Conservation (phyloP, 768 basidiomycete species). For the Hygrocybe coccinea region DNA sequence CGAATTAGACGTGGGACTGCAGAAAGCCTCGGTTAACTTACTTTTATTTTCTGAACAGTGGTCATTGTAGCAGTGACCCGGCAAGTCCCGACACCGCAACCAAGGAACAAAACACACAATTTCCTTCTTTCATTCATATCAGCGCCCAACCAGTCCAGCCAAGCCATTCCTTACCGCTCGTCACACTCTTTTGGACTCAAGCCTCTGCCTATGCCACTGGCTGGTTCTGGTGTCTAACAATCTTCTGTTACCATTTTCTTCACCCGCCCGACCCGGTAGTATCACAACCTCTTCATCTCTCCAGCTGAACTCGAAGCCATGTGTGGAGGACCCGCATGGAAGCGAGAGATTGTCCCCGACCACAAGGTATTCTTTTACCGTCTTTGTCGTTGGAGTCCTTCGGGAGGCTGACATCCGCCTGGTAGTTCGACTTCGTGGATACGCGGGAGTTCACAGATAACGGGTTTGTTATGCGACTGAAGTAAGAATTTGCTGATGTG, state of each 20-base stretch:
- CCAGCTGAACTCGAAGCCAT: constrained; percentile 27
- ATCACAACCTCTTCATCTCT: constrained; percentile 20
- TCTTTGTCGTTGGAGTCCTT: neutral
- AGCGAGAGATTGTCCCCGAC: constrained; percentile 94
- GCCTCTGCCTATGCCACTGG: constrained; percentile 45
- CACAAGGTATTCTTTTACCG: constrained; percentile 70
- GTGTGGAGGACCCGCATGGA: constrained; percentile 86
- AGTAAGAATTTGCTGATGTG: constrained; percentile 44
- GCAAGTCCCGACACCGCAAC: neutral
- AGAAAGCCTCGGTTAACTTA: constrained; percentile 27
- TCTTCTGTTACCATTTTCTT: constrained; percentile 18
- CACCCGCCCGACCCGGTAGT: constrained; percentile 21
- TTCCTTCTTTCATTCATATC: neutral
- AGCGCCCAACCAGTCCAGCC: neutral
- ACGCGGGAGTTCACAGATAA: constrained; percentile 88
- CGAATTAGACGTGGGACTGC: constrained; percentile 18
- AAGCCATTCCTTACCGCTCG: constrained; percentile 14
- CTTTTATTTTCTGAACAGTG: constrained; percentile 88
- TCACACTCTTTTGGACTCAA: constrained; percentile 15
- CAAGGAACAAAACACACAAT: neutral
- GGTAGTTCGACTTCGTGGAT: constrained; percentile 95
- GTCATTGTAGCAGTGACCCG: constrained; percentile 54
- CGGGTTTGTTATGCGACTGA: constrained; percentile 79
- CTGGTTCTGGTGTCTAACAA: constrained; percentile 37
- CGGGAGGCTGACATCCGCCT: neutral